phyloP scores from a whole-genome alignment of 805 yeast species.

The Ogataea zsoltii region DNA sequence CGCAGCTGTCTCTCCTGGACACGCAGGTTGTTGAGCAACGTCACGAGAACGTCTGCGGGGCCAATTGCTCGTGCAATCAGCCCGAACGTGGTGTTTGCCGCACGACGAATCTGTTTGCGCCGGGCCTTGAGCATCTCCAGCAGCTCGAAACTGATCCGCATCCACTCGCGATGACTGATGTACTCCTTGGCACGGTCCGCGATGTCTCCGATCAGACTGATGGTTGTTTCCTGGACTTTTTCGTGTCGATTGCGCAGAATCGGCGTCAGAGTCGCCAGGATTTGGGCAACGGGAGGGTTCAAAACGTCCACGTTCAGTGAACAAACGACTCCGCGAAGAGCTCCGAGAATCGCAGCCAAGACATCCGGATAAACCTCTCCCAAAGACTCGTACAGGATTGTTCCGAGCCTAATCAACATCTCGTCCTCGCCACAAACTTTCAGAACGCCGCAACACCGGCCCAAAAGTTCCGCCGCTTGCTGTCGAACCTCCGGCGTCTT shows the following conservation, averaged over 20 bases:
- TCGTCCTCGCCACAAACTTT: constrained; percentile 63
- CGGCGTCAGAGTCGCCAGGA: constrained; percentile 88
- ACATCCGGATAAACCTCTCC: constrained; percentile 97
- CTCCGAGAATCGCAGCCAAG: constrained; percentile 78
- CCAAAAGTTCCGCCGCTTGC: constrained; percentile 79
- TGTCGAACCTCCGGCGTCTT: constrained; percentile 72
- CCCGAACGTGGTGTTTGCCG: constrained; percentile 91
- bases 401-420: constrained; percentile 64
- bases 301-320: constrained; percentile 59
- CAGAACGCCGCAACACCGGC: constrained; percentile 65
- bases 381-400: constrained; percentile 81
- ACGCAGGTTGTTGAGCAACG: constrained; percentile 77
- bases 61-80: constrained; percentile 90
- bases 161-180: constrained; percentile 94
- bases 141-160: constrained; percentile 90
- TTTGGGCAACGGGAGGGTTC: constrained; percentile 80
- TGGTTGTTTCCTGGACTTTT: constrained; percentile 83
- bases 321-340: constrained; percentile 61
- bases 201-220: constrained; percentile 75
- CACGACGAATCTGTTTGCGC: constrained; percentile 70
- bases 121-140: constrained; percentile 85
- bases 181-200: constrained; percentile 80
- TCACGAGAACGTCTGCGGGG: constrained; percentile 89
- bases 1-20: constrained; percentile 96
- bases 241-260: constrained; percentile 87